Evolutionary conservation across 257 asterid genomes (phyloP), one percentile per base, ranked within the genome.

Genomic region (Solanum pennellii): DNA sequence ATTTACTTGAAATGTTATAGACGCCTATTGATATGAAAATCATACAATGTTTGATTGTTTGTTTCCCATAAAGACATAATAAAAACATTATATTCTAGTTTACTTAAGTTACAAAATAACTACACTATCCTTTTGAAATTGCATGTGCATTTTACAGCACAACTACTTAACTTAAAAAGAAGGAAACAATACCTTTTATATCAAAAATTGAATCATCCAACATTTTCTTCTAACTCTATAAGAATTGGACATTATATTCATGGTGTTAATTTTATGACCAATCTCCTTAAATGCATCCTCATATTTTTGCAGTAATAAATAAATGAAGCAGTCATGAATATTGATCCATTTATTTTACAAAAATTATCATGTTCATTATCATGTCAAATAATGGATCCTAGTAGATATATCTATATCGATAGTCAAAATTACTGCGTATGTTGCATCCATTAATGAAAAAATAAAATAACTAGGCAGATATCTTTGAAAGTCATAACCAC

Each of bases 191-290:
- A 95, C 98, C 95, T 91, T 90, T 93, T 92, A 87, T 62, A 83
- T 95, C 96, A 21, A 93, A 88, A 89, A 94, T 93, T 83, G 93
- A 88, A 41, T 89, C 94, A 52, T 93, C 98, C 89, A 94, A 62
- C 56, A 71, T 90, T 91, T 85, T 91, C 62, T 45, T 89, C 85
- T 87, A 90, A 69, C 75, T 0, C 88, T 87, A 93, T 52, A 96
- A 89, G 91, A 89, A 93, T 68, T 27, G 90, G 91, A 94, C n/a
- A 90, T 89, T 93, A 59, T 89, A 95, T 89, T 94, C 98, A 23
- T 93, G 91, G 47, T 96, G 98, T 90, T 94, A 94, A 96, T 88
- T 85, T 88, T 91, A 52, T 73, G 88, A 88, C 97, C 98, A 73
- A 91, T 83, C 91, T 90, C 92, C 80, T 89, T 88, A 52, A 95